Evolutionary conservation across 2,329 filamentous ascomycete genomes (phyloP).

Genomic region (Beauveria medogensis): DNA sequence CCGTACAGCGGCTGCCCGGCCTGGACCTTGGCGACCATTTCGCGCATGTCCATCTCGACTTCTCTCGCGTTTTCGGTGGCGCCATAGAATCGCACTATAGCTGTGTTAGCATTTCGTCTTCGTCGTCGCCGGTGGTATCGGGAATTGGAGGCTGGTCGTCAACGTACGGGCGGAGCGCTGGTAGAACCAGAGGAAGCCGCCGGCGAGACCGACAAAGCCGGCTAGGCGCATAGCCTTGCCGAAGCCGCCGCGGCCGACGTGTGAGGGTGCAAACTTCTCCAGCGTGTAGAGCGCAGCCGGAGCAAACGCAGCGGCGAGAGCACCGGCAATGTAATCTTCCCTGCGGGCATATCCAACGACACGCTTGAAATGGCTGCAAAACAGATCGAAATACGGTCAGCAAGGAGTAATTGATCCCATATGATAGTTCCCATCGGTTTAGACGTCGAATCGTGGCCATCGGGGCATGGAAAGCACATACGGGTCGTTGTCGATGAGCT

Average conservation of each 20-base stretch:
- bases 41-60: constrained; percentile 90
- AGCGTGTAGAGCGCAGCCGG: constrained; percentile 68
- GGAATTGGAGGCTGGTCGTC: not conserved
- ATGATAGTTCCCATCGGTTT: not conserved
- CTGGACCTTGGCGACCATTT: constrained; percentile 98
- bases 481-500: constrained; percentile 99
- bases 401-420: constrained; percentile 6
- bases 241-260: constrained; percentile 76
- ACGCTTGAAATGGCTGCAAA: constrained; percentile 73
- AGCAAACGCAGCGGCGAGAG: constrained; percentile 58
- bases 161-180: constrained; percentile 71
- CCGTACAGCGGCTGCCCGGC: constrained; percentile 85
- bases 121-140: not conserved
- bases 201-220: constrained; percentile 62
- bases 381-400: constrained; percentile 15
- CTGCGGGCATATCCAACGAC: constrained; percentile 80
- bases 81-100: constrained; percentile 85
- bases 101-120: not conserved
- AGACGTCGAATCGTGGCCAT: constrained; percentile 3
- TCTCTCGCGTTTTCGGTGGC: constrained; percentile 88
- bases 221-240: constrained; percentile 73
- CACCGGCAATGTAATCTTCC: constrained; percentile 71
- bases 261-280: constrained; percentile 79
- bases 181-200: constrained; percentile 80
- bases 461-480: constrained; percentile 37